A percentile compares a stretch with the other conserved stretches of the same genome.
These are phyloP conservation scores for Alisma plantagoaquatica DNA, from an alignment of 106 monocot species.

Conservation along the genomic window DNA sequence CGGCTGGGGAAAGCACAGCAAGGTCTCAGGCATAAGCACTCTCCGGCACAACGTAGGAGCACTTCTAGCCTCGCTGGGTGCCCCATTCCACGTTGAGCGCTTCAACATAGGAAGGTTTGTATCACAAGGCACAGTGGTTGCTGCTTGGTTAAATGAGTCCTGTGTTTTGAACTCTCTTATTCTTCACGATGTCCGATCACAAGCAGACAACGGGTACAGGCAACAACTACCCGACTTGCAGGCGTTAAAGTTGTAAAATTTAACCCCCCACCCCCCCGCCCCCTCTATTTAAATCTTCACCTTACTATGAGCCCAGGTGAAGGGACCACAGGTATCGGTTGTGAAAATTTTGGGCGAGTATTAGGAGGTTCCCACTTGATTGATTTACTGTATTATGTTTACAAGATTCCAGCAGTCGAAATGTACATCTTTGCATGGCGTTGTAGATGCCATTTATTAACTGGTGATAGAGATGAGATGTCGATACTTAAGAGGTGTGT, in stretches of 20 bases:
- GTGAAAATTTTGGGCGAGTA: too few species aligned
- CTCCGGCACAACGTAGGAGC: constrained; percentile 13
- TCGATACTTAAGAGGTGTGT: too few species aligned
- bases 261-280: too few species aligned
- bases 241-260: constrained; percentile 9
- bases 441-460: too few species aligned
- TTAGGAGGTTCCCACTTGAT: too few species aligned
- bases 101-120: constrained; percentile 27
- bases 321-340: too few species aligned
- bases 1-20: constrained; percentile 33
- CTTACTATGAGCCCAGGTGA: too few species aligned
- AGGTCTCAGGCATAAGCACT: constrained; percentile 19
- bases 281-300: too few species aligned
- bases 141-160: constrained; percentile 23
- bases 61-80: constrained; percentile 18
- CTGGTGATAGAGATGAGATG: too few species aligned
- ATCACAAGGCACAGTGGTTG: constrained; percentile 9
- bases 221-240: constrained; percentile 16
- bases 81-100: constrained; percentile 22
- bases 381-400: too few species aligned
- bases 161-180: constrained; percentile 8
- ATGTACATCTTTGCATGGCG: too few species aligned
- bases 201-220: constrained; percentile 1
- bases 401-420: too few species aligned
- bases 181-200: constrained; percentile 18